Percentiles rank a stretch among this genome's conserved stretches.
Evolutionary conservation across 495 filamentous ascomycete species (phyloP).

Genomic region (Penicillium argentinense): DNA sequence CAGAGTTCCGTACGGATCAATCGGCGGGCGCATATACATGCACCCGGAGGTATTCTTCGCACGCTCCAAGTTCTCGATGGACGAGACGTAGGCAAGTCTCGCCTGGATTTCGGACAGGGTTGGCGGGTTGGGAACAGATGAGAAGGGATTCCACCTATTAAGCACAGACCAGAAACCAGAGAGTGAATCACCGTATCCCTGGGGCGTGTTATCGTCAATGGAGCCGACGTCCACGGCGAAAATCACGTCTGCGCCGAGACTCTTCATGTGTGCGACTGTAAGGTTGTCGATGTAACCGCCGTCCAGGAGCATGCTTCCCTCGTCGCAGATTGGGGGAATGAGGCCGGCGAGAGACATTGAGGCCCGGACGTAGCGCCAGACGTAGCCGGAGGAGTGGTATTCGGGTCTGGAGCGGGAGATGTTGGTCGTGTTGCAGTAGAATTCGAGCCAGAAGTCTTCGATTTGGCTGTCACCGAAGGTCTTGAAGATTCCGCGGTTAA

Average conservation of each 20-base stretch:
- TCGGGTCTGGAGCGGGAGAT: constrained; percentile 87
- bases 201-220: constrained; percentile 85
- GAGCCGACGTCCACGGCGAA: constrained; percentile 95
- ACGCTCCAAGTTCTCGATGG: constrained; percentile 88
- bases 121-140: constrained; percentile 80
- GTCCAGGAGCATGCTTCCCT: constrained; percentile 93
- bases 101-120: constrained; percentile 96
- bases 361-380: constrained; percentile 93
- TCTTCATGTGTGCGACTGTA: constrained; percentile 96
- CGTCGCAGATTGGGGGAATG: constrained; percentile 91
- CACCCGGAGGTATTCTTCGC: constrained; percentile 87
- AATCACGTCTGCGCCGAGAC: constrained; percentile 86
- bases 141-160: constrained; percentile 97
- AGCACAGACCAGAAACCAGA: constrained; percentile 93
- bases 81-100: constrained; percentile 88
- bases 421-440: constrained; percentile 98
- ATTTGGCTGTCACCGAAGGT: constrained; percentile 95
- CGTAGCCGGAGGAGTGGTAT: constrained; percentile 91
- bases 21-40: constrained; percentile 91
- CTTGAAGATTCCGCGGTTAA: constrained; percentile 99
- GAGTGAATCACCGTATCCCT: constrained; percentile 86
- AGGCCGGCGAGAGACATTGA: constrained; percentile 95
- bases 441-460: constrained; percentile 98
- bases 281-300: constrained; percentile 97
- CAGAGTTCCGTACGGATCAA: constrained; percentile 89